A percentile compares a stretch with the other conserved stretches of the same genome.
phyloP scores from a whole-genome alignment of 1,284 basidiomycete genomes.

The Ganoderma lucidum region DNA sequence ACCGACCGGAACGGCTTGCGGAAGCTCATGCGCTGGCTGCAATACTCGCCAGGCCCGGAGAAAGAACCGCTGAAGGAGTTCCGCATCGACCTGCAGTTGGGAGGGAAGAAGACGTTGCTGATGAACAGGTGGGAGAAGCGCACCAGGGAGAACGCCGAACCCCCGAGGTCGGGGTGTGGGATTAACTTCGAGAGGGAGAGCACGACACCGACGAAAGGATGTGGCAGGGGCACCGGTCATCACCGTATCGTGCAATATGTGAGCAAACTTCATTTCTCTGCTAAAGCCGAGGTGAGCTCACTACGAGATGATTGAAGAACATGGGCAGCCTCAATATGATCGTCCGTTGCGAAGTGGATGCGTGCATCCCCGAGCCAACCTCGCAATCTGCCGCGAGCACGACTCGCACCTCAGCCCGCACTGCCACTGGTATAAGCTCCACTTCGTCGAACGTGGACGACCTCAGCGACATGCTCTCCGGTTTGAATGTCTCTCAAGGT shows the following conservation, averaged over 20 bases:
- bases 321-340: conserved; percentile 40
- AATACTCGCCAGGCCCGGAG: conserved; percentile 27
- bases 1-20: conserved; percentile 66
- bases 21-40: conserved; percentile 62
- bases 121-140: conserved; percentile 49
- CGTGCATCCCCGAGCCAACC: conserved; percentile 30
- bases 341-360: conserved; percentile 43
- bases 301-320: conserved; percentile 23
- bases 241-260: conserved; percentile 62
- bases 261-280: conserved; percentile 30
- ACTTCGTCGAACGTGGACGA: conserved; percentile 44
- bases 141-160: conserved; percentile 23
- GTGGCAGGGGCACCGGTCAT: conserved; percentile 53
- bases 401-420: neutral
- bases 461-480: conserved; percentile 43
- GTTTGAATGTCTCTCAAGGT: conserved; percentile 36
- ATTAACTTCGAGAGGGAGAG: conserved; percentile 58
- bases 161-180: conserved; percentile 46
- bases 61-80: conserved; percentile 48
- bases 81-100: conserved; percentile 64
- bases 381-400: neutral
- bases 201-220: conserved; percentile 50
- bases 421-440: neutral
- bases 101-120: conserved; percentile 58
- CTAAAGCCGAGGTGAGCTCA: neutral